These are phyloP conservation scores for Candida silvicultrix DNA, from an alignment of 805 yeast genomes.

Conservation along the genomic window DNA sequence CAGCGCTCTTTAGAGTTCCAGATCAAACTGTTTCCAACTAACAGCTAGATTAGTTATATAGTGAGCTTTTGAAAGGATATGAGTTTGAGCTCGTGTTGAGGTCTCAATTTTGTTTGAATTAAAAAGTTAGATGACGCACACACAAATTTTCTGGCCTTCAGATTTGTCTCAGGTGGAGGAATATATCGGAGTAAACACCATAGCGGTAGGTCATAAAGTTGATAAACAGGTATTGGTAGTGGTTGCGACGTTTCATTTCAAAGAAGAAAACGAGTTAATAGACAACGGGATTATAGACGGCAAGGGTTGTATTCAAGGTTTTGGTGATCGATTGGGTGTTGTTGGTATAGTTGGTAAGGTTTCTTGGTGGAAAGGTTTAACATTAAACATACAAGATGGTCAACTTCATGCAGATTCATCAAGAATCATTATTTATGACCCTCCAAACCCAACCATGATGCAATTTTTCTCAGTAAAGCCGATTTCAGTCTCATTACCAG, in stretches of 20 bases:
- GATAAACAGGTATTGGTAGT: not conserved
- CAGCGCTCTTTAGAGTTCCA: not conserved
- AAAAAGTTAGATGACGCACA: too few species aligned
- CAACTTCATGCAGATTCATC: constrained; percentile 6
- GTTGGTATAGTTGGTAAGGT: not conserved
- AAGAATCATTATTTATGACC: constrained; percentile 49
- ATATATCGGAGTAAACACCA: not conserved
- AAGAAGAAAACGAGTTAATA: not conserved
- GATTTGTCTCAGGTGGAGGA: not conserved
- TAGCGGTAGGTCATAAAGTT: not conserved
- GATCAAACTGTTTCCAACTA: too few species aligned
- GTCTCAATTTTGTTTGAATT: too few species aligned
- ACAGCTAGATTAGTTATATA: too few species aligned
- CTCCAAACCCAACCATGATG: constrained; percentile 65
- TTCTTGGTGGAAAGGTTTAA: not conserved
- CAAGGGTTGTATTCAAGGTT: not conserved
- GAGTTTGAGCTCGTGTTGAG: too few species aligned
- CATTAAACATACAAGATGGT: constrained; percentile 1
- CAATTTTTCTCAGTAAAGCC: constrained; percentile 78
- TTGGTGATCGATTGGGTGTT: not conserved
- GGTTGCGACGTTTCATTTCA: not conserved
- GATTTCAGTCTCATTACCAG: constrained; percentile 50
- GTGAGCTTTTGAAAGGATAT: too few species aligned
- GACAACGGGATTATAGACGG: not conserved
- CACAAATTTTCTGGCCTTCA: constrained; percentile 2